phyloP scores from a whole-genome alignment of 768 basidiomycete species.

The Suillus spraguei region DNA sequence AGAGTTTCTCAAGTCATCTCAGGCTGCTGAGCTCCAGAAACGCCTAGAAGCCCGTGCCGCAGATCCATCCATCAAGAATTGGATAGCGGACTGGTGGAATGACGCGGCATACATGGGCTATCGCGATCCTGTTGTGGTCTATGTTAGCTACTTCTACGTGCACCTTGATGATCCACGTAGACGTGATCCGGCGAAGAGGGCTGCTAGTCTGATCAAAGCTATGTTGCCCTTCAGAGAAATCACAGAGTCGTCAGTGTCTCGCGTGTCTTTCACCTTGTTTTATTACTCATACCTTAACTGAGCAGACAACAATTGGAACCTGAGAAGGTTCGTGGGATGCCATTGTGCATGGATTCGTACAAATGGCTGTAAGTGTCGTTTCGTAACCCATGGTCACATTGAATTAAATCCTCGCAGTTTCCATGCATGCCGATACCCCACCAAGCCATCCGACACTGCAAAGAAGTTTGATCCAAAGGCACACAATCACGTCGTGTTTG shows the following conservation, averaged over 20 bases:
- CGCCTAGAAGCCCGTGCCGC: slow-evolving; percentile 77
- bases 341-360: slow-evolving; percentile 93
- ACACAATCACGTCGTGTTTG: slow-evolving; percentile 88
- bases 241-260: slow-evolving; percentile 66
- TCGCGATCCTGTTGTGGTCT: slow-evolving; percentile 88
- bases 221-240: slow-evolving; percentile 84
- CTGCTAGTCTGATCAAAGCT: slow-evolving; percentile 83
- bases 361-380: slow-evolving; percentile 75
- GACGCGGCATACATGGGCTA: slow-evolving; percentile 87
- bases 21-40: slow-evolving; percentile 71
- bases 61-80: slow-evolving; percentile 61
- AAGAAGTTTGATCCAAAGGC: slow-evolving; percentile 71
- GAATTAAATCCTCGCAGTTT: slow-evolving; percentile 51
- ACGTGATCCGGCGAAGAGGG: slow-evolving; percentile 64
- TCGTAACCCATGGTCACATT: neutral
- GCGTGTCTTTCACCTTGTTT: slow-evolving; percentile 11
- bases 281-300: neutral
- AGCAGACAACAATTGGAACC: slow-evolving; percentile 78
- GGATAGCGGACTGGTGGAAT: slow-evolving; percentile 99
- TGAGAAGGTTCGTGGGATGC: slow-evolving; percentile 75
- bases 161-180: slow-evolving; percentile 68
- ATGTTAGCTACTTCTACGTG: slow-evolving; percentile 94
- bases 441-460: slow-evolving; percentile 81
- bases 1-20: slow-evolving; percentile 69
- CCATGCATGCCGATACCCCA: slow-evolving; percentile 90